Percentiles rank a stretch among this genome's conserved stretches.
Evolutionary conservation across 441 rosid genomes (phyloP).

Genomic region (Lagerstroemia fauriei): DNA sequence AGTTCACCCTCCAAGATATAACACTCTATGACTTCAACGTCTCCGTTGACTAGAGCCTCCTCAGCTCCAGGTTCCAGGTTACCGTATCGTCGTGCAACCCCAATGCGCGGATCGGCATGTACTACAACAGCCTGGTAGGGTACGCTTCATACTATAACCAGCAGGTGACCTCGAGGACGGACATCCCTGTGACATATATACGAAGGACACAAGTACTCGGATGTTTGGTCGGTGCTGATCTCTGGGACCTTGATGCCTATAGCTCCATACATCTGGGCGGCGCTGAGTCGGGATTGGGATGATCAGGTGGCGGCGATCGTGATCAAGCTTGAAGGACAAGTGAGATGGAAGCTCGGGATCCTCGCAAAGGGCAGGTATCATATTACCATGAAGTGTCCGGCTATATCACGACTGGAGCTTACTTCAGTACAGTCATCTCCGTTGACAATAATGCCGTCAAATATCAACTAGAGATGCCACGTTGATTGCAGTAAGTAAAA

Average conservation of each 20-base stretch:
- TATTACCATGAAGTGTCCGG: constrained; percentile 17
- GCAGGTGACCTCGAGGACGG: constrained; percentile 22
- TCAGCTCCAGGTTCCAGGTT: constrained; percentile 23
- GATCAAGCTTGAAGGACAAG: constrained; percentile 13
- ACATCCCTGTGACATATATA: constrained; percentile 7
- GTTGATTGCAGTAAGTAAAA: not conserved
- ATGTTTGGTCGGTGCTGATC: constrained; percentile 21
- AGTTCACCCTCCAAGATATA: constrained; percentile 25
- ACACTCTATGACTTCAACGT: constrained; percentile 25
- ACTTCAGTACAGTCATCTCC: not conserved
- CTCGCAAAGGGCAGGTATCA: constrained; percentile 9
- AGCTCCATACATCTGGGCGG: constrained; percentile 14
- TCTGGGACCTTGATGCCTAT: constrained; percentile 18
- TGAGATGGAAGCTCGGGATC: constrained; percentile 20
- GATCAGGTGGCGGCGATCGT: not conserved
- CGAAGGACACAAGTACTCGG: not conserved
- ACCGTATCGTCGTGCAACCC: constrained; percentile 20
- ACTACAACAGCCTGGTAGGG: constrained; percentile 12
- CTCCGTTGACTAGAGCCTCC: constrained; percentile 15
- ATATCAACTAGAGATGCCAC: constrained; percentile 20
- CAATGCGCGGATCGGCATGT: constrained; percentile 17
- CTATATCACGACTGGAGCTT: not conserved
- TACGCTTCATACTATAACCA: constrained; percentile 24
- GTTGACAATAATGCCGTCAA: constrained; percentile 21
- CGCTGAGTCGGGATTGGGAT: constrained; percentile 12